phyloP scores from a whole-genome alignment of 257 asterid species.

The Solanum sejunctum region DNA sequence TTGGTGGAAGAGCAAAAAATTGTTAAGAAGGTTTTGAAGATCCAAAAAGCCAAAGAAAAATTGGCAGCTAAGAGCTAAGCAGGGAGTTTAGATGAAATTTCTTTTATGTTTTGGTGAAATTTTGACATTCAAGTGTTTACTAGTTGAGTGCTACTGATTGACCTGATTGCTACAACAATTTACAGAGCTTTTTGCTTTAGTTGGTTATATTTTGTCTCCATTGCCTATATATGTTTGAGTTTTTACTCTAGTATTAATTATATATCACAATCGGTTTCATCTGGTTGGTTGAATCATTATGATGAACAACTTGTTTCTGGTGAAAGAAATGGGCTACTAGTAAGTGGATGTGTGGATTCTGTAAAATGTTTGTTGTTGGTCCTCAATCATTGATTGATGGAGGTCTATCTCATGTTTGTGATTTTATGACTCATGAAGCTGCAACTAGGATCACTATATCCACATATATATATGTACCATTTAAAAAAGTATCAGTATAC shows the following conservation, averaged over 20 bases:
- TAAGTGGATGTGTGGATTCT: neutral
- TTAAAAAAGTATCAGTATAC: neutral
- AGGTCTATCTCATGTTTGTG: neutral
- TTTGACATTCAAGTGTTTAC: conserved; percentile 2
- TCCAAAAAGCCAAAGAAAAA: conserved; percentile 27
- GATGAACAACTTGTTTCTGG: neutral
- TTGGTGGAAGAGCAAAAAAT: conserved; percentile 35
- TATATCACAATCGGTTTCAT: neutral
- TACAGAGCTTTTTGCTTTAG: neutral
- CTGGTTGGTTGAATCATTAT: neutral
- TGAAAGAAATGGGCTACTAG: neutral
- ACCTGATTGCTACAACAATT: neutral
- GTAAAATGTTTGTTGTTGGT: neutral
- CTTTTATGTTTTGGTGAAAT: neutral
- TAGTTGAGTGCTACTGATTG: neutral
- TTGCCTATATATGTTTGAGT: neutral
- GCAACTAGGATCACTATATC: neutral
- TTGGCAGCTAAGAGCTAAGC: conserved; percentile 11
- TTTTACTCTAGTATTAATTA: neutral
- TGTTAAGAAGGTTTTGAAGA: conserved; percentile 34
- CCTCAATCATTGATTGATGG: neutral
- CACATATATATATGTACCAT: neutral
- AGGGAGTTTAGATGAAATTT: neutral
- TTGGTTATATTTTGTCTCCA: neutral
- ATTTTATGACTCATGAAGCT: neutral